Percentiles rank a stretch among this genome's conserved stretches.
Evolutionary conservation across 352 stramenopile genomes (phyloP).

Genomic region (Phytophthora aleatoria): DNA sequence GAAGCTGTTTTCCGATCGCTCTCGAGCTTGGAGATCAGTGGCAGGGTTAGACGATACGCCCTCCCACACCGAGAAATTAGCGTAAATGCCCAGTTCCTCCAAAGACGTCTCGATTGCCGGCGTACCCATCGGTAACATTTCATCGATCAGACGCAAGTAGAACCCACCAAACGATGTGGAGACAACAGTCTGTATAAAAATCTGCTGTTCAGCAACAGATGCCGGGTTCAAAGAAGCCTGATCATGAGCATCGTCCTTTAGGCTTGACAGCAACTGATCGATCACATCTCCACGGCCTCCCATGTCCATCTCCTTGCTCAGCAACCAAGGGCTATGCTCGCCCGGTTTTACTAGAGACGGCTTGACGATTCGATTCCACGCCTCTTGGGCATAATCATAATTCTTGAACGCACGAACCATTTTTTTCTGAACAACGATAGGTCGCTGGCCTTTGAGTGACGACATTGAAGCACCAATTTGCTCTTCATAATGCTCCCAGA

Average conservation of each 20-base stretch:
- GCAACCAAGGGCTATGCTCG: conserved; percentile 72
- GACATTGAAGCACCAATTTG: conserved; percentile 63
- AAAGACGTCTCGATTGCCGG: conserved; percentile 82
- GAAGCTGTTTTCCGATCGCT: conserved; percentile 66
- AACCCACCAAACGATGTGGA: conserved; percentile 87
- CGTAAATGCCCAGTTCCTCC: conserved; percentile 79
- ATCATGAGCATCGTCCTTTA: conserved; percentile 48
- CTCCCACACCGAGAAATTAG: conserved; percentile 78
- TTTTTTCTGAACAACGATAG: conserved; percentile 79
- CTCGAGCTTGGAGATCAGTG: conserved; percentile 45
- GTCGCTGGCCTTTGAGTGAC: conserved; percentile 62
- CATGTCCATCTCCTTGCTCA: conserved; percentile 87
- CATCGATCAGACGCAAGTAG: conserved; percentile 86
- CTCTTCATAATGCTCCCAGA: conserved; percentile 78
- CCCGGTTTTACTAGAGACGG: conserved; percentile 68
- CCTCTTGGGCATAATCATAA: conserved; percentile 88
- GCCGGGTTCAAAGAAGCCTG: conserved; percentile 24
- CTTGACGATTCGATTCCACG: conserved; percentile 83
- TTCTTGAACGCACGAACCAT: conserved; percentile 88
- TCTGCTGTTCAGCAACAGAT: conserved; percentile 38
- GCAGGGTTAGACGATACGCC: conserved; percentile 31
- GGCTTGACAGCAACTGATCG: conserved; percentile 76
- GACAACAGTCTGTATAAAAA: conserved; percentile 82
- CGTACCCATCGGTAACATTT: conserved; percentile 72
- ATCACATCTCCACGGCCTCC: conserved; percentile 71